Evolutionary conservation across 257 asterid species (phyloP).

Genomic region (Solanum infundibuliforme): DNA sequence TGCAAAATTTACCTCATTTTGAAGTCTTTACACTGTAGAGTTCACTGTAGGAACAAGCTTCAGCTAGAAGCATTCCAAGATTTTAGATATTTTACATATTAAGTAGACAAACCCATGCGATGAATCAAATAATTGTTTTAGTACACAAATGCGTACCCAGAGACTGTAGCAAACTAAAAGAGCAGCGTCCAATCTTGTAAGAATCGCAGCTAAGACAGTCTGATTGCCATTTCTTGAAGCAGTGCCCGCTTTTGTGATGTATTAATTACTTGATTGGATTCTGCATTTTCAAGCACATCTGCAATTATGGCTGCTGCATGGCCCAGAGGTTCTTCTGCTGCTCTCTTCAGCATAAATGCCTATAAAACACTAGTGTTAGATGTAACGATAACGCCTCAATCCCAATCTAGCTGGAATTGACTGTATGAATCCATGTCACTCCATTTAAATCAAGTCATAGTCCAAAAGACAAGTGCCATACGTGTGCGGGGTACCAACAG

Average conservation of each 20-base stretch:
- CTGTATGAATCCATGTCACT: background rate
- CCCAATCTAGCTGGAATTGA: background rate
- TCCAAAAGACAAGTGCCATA: background rate
- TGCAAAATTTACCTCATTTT: background rate
- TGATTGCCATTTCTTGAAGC: conserved; percentile 93
- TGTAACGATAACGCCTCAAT: background rate
- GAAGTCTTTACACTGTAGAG: background rate
- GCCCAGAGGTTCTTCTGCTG: conserved; percentile 96
- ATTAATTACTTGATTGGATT: conserved; percentile 57
- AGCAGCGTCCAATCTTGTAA: background rate
- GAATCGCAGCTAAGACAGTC: conserved; percentile 41
- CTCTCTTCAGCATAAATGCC: conserved; percentile 98
- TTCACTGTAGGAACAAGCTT: background rate
- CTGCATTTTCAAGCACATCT: conserved; percentile 90
- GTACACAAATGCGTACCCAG: background rate
- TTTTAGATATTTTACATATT: background rate
- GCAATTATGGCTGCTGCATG: conserved; percentile 92
- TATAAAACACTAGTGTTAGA: conserved; percentile 5
- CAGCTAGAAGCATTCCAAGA: background rate
- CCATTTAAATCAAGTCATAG: background rate
- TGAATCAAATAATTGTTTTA: background rate
- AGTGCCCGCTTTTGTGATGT: conserved; percentile 80
- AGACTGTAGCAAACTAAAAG: background rate
- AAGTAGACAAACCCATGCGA: background rate
- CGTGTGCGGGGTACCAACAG: background rate